A percentile compares a stretch with the other conserved stretches of the same genome.
Conservation (phyloP, 176 grass and related monocot genomes). For the Ensete glaucum region DNA sequence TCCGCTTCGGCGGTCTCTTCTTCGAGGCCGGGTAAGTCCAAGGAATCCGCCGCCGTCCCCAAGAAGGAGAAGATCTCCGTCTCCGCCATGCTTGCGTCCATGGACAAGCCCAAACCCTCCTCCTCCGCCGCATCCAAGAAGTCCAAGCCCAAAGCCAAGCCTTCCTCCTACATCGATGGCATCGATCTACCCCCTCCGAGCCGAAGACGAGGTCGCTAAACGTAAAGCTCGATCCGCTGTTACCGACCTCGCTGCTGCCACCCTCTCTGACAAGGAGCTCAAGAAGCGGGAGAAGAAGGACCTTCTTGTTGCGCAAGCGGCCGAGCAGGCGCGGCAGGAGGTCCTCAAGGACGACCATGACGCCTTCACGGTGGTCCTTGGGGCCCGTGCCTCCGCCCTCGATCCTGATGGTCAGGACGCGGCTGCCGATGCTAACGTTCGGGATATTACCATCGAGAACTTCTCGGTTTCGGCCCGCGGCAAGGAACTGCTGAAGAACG, state of each 20-base stretch:
- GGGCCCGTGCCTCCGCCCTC: slow-evolving; percentile 36
- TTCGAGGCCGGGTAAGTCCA: neutral
- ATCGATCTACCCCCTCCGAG: slow-evolving; percentile 73
- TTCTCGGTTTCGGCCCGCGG: slow-evolving; percentile 79
- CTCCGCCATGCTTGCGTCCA: slow-evolving; percentile 84
- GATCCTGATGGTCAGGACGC: slow-evolving; percentile 19
- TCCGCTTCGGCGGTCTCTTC: neutral
- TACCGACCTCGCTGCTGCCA: slow-evolving; percentile 34
- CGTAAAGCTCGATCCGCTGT: slow-evolving; percentile 9
- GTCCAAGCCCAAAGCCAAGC: slow-evolving; percentile 35
- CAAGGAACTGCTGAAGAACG: slow-evolving; percentile 85
- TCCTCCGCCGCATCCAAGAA: slow-evolving; percentile 19
- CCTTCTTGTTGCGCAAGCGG: slow-evolving; percentile 34
- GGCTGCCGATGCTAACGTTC: slow-evolving; percentile 56
- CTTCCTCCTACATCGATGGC: slow-evolving; percentile 56
- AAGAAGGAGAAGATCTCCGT: slow-evolving; percentile 68
- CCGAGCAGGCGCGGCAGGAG: slow-evolving; percentile 53
- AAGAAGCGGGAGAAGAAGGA: slow-evolving; percentile 92
- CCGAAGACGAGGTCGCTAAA: slow-evolving; percentile 26
- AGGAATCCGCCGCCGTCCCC: slow-evolving; percentile 21
- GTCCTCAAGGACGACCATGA: slow-evolving; percentile 79
- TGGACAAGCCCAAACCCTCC: slow-evolving; percentile 43
- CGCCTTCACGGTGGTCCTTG: slow-evolving; percentile 84
- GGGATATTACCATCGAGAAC: slow-evolving; percentile 68
- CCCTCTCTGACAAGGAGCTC: slow-evolving; percentile 48